Evolutionary conservation across 768 basidiomycete species (phyloP), one percentile per base, ranked within the genome.

Genomic region (Lactarius indigo): DNA sequence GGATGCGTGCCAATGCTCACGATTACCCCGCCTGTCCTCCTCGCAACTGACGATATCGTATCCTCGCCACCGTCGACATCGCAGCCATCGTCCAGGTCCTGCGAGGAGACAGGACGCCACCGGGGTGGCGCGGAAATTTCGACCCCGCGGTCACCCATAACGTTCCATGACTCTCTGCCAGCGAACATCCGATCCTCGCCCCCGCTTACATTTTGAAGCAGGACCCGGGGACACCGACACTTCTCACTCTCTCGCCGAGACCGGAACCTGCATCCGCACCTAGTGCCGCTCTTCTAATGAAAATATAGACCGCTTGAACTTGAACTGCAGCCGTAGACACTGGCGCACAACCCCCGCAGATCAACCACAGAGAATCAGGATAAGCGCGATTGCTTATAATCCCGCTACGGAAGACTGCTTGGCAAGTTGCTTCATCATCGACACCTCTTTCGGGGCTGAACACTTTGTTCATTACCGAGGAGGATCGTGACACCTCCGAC

Each of bases 171-270:
- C 59, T 68, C 35, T 70, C 71, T 5, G 26, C 65, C 7, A 72
- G 66, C 33, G 70, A 68, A 57, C 59, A 37, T 30, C 63, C 52
- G 5, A 59, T 61, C 10, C 39, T 30, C 20, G 42, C 67, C 37
- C 71, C 71, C 4, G 64, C 71, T 13, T 60, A 61, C 12, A 59
- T 72, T 17, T 65, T 70, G 13, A 65, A 64, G 50, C 61, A 47
- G 47, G 71, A 72, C 20, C 59, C 56, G 17, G 64, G 59, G 44
- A 71, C 70, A 17, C 71, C 71, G 9, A 72, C 70, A 4, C 71
- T 70, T 15, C 39, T 59, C 9, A 7, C 39, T 9, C 50, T 67
- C 20, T n/a, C 44, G n/a, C 44, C 44, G 20, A n/a, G 20, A 33
- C 42, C 66, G 13, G 57, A 57, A 42, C 57, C 26, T 3, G 47